phyloP scores from a whole-genome alignment of 768 basidiomycete genomes.

The Baorangia bicolor region DNA sequence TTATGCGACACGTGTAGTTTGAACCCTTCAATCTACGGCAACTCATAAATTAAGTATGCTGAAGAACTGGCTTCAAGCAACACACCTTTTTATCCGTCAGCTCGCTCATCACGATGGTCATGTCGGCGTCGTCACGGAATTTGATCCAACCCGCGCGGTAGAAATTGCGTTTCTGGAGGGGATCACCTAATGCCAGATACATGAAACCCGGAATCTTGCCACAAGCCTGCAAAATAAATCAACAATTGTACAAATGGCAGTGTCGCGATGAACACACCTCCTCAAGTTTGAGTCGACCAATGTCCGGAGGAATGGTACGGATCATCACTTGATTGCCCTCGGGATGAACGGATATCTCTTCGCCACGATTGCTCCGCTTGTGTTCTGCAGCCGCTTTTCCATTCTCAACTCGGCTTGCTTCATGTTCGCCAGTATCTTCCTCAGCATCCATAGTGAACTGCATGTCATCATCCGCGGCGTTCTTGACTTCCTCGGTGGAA shows the following conservation, averaged over 20 bases:
- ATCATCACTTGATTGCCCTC: constrained; percentile 94
- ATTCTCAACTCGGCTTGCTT: constrained; percentile 56
- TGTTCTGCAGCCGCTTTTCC: constrained; percentile 49
- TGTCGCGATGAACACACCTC: constrained; percentile 51
- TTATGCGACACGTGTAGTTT: constrained; percentile 88
- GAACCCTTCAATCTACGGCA: constrained; percentile 84
- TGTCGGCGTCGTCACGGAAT: constrained; percentile 83
- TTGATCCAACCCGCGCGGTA: constrained; percentile 94
- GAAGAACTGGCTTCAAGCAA: background rate
- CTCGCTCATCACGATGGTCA: constrained; percentile 66
- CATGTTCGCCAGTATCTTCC: constrained; percentile 66
- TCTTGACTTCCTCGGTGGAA: constrained; percentile 55
- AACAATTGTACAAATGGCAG: constrained; percentile 2
- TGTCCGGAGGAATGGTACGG: constrained; percentile 91
- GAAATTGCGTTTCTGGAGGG: constrained; percentile 88
- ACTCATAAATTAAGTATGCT: constrained; percentile 5
- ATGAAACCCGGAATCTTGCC: constrained; percentile 76
- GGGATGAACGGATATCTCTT: constrained; percentile 67
- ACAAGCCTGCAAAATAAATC: constrained; percentile 55
- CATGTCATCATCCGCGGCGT: constrained; percentile 64
- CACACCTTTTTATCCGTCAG: constrained; percentile 82
- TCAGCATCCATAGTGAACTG: constrained; percentile 71
- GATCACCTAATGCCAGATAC: constrained; percentile 89
- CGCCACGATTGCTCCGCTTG: constrained; percentile 56
- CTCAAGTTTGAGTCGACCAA: constrained; percentile 86